phyloP scores from a whole-genome alignment of 2,329 filamentous ascomycete genomes.

The Herpotrichia juniperi region DNA sequence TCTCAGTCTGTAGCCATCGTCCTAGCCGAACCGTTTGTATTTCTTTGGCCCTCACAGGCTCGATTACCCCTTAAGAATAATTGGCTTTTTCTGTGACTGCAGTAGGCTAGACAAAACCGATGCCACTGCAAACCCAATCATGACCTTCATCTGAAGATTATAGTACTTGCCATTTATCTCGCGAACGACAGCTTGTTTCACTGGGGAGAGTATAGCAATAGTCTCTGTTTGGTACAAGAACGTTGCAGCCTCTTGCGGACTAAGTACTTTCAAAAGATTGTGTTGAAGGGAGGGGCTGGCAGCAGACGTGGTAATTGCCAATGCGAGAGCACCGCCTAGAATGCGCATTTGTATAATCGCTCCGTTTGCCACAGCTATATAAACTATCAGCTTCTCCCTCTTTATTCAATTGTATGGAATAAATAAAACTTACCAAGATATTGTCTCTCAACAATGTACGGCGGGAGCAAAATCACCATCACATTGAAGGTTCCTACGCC shows the following conservation, averaged over 20 bases:
- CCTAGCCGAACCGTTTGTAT: neutral
- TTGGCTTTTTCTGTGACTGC: conserved; percentile 4
- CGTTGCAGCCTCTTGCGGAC: neutral
- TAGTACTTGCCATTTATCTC: conserved; percentile 7
- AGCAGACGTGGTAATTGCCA: conserved; percentile 3
- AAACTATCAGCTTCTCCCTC: neutral
- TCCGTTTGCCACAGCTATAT: neutral
- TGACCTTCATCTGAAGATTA: conserved; percentile 4
- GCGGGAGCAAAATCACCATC: conserved; percentile 2
- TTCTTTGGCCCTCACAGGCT: neutral
- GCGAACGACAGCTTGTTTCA: conserved; percentile 2
- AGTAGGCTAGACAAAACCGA: conserved; percentile 1
- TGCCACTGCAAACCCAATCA: conserved; percentile 9
- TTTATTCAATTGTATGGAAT: neutral
- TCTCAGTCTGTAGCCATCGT: neutral
- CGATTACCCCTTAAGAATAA: neutral
- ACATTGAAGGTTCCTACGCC: conserved; percentile 4
- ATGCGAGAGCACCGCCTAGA: conserved; percentile 2
- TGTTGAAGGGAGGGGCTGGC: conserved; percentile 1
- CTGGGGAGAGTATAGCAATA: neutral
- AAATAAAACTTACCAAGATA: conserved; percentile 3
- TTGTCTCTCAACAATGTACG: conserved; percentile 5
- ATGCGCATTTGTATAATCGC: conserved; percentile 1
- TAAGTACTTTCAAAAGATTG: conserved; percentile 1
- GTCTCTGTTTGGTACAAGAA: conserved; percentile 4